These are phyloP conservation scores for Neurospora sublineolata DNA, from an alignment of 495 filamentous ascomycete species.

Conservation along the genomic window DNA sequence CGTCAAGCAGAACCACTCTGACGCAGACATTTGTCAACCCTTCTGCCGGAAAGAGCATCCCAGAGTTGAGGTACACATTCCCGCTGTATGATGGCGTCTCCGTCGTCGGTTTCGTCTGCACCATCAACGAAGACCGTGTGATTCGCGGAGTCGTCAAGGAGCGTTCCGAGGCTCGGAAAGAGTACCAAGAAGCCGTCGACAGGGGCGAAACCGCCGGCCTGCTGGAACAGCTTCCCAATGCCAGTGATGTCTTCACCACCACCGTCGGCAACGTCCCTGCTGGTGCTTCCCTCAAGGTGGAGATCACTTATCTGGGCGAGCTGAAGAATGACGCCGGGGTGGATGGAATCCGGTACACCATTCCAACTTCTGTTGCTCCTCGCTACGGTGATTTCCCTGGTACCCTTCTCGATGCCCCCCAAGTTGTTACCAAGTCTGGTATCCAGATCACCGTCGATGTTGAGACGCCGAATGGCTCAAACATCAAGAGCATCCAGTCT, in stretches of 20 bases:
- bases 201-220: constrained; percentile 50
- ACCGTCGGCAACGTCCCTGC: constrained; percentile 53
- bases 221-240: constrained; percentile 44
- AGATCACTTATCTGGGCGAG: constrained; percentile 54
- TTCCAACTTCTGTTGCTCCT: constrained; percentile 51
- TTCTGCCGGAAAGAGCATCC: constrained; percentile 17
- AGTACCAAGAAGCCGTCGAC: constrained; percentile 42
- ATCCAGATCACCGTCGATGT: constrained; percentile 52
- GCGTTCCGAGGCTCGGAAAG: constrained; percentile 40
- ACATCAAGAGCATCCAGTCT: constrained; percentile 48
- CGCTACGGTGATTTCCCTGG: constrained; percentile 45
- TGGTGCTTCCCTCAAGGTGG: constrained; percentile 38
- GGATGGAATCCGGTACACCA: constrained; percentile 52
- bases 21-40: constrained; percentile 53
- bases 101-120: constrained; percentile 50
- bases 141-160: constrained; percentile 53
- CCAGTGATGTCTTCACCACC: constrained; percentile 53
- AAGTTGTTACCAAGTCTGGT: constrained; percentile 18
- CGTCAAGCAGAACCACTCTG: constrained; percentile 45
- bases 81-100: constrained; percentile 58
- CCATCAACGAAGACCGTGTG: constrained; percentile 33
- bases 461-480: constrained; percentile 40
- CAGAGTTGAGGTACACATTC: constrained; percentile 50
- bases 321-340: constrained; percentile 53
- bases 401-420: constrained; percentile 8